phyloP scores from a whole-genome alignment of 1,284 basidiomycete species.

The Ganoderma lingzhi region DNA sequence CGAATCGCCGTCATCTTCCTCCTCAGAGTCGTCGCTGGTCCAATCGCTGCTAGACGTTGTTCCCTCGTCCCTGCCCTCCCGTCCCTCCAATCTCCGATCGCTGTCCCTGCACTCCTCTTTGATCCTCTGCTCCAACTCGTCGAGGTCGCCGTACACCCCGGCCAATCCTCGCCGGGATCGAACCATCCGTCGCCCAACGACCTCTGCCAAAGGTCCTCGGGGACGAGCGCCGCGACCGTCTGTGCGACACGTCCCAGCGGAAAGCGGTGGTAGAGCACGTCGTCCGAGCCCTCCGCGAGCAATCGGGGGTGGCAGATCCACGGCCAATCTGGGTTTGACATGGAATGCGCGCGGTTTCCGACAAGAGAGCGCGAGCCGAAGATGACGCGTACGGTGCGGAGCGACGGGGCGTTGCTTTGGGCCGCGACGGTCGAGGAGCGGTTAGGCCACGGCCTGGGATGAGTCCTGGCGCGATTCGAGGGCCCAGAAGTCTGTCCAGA shows the following conservation, averaged over 20 bases:
- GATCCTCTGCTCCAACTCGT: not conserved
- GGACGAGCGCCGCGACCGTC: not conserved
- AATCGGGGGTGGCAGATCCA: slow-evolving; percentile 5
- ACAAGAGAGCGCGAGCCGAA: not conserved
- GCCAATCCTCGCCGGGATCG: not conserved
- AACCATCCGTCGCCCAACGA: not conserved
- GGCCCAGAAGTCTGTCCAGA: not conserved
- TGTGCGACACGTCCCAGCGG: not conserved
- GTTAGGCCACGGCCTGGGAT: not conserved
- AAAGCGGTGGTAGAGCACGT: not conserved
- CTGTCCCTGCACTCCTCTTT: not conserved
- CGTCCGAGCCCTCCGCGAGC: not conserved
- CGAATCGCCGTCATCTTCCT: not conserved
- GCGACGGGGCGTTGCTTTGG: slow-evolving; percentile 1
- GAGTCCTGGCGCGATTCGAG: not conserved
- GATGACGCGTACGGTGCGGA: slow-evolving; percentile 1
- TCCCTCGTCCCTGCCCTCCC: not conserved
- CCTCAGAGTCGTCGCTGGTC: not conserved
- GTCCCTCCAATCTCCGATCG: not conserved
- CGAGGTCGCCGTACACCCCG: not conserved
- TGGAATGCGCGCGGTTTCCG: too few species aligned
- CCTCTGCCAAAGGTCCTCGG: not conserved
- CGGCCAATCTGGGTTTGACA: slow-evolving; percentile 1
- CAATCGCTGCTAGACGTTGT: not conserved
- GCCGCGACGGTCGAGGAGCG: not conserved